Evolutionary conservation across 2,329 filamentous ascomycete species (phyloP), one percentile per base, ranked within the genome.

Genomic region (Trichoderma sp.): DNA sequence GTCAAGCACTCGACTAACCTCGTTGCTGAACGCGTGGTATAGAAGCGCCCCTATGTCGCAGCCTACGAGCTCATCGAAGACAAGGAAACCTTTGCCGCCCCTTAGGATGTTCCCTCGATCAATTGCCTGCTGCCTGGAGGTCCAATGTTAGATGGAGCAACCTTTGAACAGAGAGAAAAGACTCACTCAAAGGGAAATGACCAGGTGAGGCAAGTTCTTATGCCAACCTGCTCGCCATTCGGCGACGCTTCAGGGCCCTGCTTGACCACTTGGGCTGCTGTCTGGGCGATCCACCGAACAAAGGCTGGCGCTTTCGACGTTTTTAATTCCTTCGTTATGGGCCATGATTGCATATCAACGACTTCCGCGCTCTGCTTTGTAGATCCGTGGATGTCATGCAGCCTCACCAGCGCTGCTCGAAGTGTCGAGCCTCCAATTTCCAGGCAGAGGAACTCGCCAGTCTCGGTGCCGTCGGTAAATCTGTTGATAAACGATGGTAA

Each of bases 361-460:
- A 33, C 29, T 56, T 56, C 19, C 19, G 10, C 8, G 5, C 5
- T 6, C 19, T n/a, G 43, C 5, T 6, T 47, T 47, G 14, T 14
- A 13, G 43, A 3, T 5, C 19, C 19, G 1, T n/a, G 14, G 13
- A 6, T n/a, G 7, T n/a, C 43, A 14, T 47, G 13, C 10, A 47
- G 19, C 6, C 13, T 47, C 13, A 47, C 43, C 29, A 56, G 53
- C 4, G 53, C 53, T 33, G 29, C 53, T 56, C 53, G 53, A 33
- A 56, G 27, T n/a, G 53, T 56, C 29, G 53, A 56, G 13, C 53
- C 53, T 11, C 53, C 53, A 56, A 56, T 56, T 56, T 56, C 53
- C 4, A 56, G 53, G 53, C 53, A 56, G 29, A 56, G 19, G 16
- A 56, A n/a, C 16, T 56, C 27, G 6, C 53, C 53, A 10, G 29